phyloP scores from a whole-genome alignment of 2,329 filamentous ascomycete species.

The Trichophaea hybrida region DNA sequence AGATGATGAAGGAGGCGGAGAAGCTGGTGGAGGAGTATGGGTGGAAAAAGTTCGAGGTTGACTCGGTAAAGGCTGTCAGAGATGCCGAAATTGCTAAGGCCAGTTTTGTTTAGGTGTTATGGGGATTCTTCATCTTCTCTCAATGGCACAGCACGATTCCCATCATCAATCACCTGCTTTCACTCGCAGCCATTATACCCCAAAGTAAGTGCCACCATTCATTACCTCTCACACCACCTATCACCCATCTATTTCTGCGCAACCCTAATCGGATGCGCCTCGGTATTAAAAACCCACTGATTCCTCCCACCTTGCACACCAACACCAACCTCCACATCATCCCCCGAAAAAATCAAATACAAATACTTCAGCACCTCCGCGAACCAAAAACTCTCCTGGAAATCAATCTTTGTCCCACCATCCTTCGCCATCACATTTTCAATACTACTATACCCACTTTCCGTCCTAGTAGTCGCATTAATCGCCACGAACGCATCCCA shows the following conservation, averaged over 20 bases:
- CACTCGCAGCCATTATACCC: too few species aligned
- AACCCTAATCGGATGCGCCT: conserved; percentile 60
- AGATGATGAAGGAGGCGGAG: conserved; percentile 1
- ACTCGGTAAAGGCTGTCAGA: background rate
- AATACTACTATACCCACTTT: conserved; percentile 53
- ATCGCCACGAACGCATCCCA: conserved; percentile 65
- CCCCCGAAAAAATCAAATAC: conserved; percentile 70
- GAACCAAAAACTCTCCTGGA: conserved; percentile 81
- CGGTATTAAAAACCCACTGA: conserved; percentile 57
- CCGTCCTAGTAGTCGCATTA: conserved; percentile 46
- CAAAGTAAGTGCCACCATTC: background rate
- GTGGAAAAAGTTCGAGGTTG: background rate
- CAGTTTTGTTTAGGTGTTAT: background rate
- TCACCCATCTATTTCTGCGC: background rate
- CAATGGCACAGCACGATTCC: background rate
- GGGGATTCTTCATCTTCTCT: background rate
- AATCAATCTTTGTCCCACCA: conserved; percentile 41
- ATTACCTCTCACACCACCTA: background rate
- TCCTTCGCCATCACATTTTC: conserved; percentile 58
- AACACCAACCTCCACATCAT: conserved; percentile 63
- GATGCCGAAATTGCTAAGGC: background rate
- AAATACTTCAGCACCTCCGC: conserved; percentile 35
- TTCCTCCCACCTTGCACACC: conserved; percentile 48
- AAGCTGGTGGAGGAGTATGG: background rate
- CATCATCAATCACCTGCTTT: too few species aligned